A percentile compares a stretch with the other conserved stretches of the same genome.
phyloP scores from a whole-genome alignment of 805 yeast species.

The Maudiozyma bulderi region DNA sequence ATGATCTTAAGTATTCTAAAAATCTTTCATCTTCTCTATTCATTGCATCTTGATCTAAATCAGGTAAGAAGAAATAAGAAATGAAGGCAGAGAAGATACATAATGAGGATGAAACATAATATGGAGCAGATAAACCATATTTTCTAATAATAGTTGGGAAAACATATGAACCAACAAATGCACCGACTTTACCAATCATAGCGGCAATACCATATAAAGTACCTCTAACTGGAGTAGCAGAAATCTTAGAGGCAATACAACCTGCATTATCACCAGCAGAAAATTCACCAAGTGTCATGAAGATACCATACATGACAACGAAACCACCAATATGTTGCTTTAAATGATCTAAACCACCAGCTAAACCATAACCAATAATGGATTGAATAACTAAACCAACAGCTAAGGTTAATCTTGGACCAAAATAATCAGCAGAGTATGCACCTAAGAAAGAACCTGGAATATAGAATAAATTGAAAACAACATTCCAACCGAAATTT shows the following conservation, averaged over 20 bases:
- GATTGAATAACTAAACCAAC: slow-evolving; percentile 68
- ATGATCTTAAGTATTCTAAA: slow-evolving; percentile 48
- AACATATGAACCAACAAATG: slow-evolving; percentile 80
- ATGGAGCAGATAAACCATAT: slow-evolving; percentile 67
- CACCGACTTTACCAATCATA: slow-evolving; percentile 86
- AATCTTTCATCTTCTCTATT: slow-evolving; percentile 67
- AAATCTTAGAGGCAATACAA: slow-evolving; percentile 73
- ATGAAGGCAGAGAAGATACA: slow-evolving; percentile 63
- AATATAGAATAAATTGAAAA: slow-evolving; percentile 74
- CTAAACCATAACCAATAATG: slow-evolving; percentile 73
- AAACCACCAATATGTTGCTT: slow-evolving; percentile 62
- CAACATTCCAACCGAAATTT: slow-evolving; percentile 88
- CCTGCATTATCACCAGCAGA: slow-evolving; percentile 95
- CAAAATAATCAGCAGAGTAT: slow-evolving; percentile 71
- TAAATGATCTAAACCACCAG: slow-evolving; percentile 52
- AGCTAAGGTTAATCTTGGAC: slow-evolving; percentile 76
- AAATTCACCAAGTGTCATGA: slow-evolving; percentile 80
- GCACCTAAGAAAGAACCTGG: slow-evolving; percentile 92
- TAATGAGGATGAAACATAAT: slow-evolving; percentile 70
- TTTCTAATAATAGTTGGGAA: slow-evolving; percentile 70
- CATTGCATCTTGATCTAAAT: slow-evolving; percentile 76
- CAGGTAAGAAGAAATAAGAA: slow-evolving; percentile 65
- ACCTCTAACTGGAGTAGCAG: slow-evolving; percentile 83
- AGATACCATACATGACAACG: slow-evolving; percentile 81
- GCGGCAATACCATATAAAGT: slow-evolving; percentile 87